These are phyloP conservation scores for Fraxinus baroniana DNA, from an alignment of 305 asterid genomes.

Conservation along the genomic window DNA sequence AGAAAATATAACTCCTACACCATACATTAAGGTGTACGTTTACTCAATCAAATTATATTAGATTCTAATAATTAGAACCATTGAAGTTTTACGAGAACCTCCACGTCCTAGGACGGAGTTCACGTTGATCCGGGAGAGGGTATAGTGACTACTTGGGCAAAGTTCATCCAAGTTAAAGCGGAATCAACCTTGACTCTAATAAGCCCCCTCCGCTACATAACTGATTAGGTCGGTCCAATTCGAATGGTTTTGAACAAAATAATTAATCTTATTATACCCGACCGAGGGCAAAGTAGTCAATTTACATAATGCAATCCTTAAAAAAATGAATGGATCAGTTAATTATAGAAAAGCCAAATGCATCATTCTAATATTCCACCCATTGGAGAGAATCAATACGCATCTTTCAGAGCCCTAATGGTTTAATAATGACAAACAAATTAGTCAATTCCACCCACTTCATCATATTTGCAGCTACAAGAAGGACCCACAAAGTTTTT, in stretches of 20 bases:
- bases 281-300: not conserved
- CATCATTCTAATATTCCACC: constrained; percentile 27
- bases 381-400: not conserved
- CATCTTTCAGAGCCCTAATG: constrained; percentile 25
- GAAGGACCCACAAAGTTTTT: constrained; percentile 44
- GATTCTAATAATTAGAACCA: too few species aligned
- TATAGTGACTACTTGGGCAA: too few species aligned
- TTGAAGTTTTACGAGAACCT: too few species aligned
- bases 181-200: too few species aligned
- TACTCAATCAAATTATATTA: not conserved
- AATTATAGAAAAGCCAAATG: constrained; percentile 1
- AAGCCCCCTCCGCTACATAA: too few species aligned
- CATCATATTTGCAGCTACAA: constrained; percentile 49
- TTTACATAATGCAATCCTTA: not conserved
- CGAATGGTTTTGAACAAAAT: not conserved
- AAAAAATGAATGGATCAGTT: constrained; percentile 7
- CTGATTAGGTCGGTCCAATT: too few species aligned
- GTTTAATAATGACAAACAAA: constrained; percentile 33
- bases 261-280: too few species aligned
- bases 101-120: too few species aligned
- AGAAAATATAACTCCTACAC: too few species aligned
- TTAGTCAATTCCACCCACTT: constrained; percentile 39
- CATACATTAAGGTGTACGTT: too few species aligned
- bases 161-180: too few species aligned
- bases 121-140: too few species aligned